Percentiles rank a stretch among this genome's conserved stretches.
These are phyloP conservation scores for Xerocomus potaroensis DNA, from an alignment of 768 basidiomycete species.

Conservation along the genomic window DNA sequence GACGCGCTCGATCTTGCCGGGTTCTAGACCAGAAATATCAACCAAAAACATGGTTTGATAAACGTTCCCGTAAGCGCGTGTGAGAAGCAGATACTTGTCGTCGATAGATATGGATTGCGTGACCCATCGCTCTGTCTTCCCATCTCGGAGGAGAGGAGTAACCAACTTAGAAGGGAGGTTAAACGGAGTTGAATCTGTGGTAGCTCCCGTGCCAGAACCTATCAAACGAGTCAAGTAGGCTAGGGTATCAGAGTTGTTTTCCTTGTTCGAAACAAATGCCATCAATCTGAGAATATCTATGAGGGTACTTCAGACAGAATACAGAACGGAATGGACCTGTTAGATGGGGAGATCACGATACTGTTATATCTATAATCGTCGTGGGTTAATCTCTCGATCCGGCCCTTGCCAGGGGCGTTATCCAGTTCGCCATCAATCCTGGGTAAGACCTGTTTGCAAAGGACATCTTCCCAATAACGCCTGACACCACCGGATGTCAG, in stretches of 20 bases:
- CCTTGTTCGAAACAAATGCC: conserved; percentile 40
- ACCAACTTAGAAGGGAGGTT: conserved; percentile 32
- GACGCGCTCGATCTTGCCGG: conserved; percentile 26
- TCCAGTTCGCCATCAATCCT: conserved; percentile 36
- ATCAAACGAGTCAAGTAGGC: conserved; percentile 32
- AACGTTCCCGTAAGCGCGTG: conserved; percentile 24
- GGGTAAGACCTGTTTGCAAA: conserved; percentile 25
- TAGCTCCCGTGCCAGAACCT: conserved; percentile 31
- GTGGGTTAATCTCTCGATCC: conserved; percentile 41
- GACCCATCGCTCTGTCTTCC: conserved; percentile 32
- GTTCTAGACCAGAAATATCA: conserved; percentile 29
- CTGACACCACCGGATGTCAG: conserved; percentile 13
- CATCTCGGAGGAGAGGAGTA: conserved; percentile 29
- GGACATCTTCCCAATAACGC: conserved; percentile 41
- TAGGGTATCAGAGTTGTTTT: conserved; percentile 36
- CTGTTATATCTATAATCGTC: conserved; percentile 32
- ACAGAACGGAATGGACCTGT: conserved; percentile 26
- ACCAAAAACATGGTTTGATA: conserved; percentile 31
- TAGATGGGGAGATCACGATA: conserved; percentile 31
- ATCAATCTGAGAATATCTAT: conserved; percentile 28
- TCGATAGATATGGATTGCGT: conserved; percentile 35
- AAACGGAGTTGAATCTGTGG: conserved; percentile 26
- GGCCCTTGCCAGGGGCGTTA: conserved; percentile 37
- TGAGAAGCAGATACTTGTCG: conserved; percentile 35
- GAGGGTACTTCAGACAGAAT: background rate